Conservation (phyloP, 2,329 filamentous ascomycete genomes). For the Chaetothyriales sp. region DNA sequence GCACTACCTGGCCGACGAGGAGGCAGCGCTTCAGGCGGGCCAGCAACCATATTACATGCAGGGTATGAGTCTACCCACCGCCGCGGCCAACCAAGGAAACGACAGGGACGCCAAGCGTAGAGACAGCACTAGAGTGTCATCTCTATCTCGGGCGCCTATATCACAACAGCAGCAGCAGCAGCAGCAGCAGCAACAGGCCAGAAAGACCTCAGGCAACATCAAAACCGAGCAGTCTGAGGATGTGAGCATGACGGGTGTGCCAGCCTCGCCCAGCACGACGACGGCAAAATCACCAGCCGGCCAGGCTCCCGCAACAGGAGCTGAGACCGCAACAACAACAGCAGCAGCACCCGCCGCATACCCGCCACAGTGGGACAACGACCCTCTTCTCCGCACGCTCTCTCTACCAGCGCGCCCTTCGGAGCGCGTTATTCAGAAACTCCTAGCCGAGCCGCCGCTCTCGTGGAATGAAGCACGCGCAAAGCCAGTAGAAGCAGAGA, state of each 20-base stretch:
- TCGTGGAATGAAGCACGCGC: constrained; percentile 33
- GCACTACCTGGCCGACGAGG: constrained; percentile 37
- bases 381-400: constrained; percentile 21
- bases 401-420: constrained; percentile 30
- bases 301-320: too few relatives aligned
- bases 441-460: constrained; percentile 32
- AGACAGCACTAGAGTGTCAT: constrained; percentile 5
- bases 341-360: constrained; percentile 23
- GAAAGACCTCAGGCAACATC: constrained; percentile 2
- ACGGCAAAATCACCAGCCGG: constrained; percentile 6
- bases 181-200: constrained; percentile 6
- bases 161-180: constrained; percentile 14
- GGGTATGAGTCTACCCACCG: not conserved
- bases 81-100: constrained; percentile 12
- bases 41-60: constrained; percentile 11
- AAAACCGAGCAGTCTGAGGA: constrained; percentile 5
- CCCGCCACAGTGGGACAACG: constrained; percentile 8
- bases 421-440: constrained; percentile 29
- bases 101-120: constrained; percentile 15
- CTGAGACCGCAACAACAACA: constrained; percentile 1
- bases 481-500: constrained; percentile 16
- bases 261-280: constrained; percentile 15
- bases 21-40: constrained; percentile 21
- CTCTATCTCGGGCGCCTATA: constrained; percentile 7
- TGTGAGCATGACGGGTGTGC: constrained; percentile 5